A percentile compares a stretch with the other conserved stretches of the same genome.
Conservation (phyloP, 1,139 yeast genomes). For the Wickerhamomyces sp. region DNA sequence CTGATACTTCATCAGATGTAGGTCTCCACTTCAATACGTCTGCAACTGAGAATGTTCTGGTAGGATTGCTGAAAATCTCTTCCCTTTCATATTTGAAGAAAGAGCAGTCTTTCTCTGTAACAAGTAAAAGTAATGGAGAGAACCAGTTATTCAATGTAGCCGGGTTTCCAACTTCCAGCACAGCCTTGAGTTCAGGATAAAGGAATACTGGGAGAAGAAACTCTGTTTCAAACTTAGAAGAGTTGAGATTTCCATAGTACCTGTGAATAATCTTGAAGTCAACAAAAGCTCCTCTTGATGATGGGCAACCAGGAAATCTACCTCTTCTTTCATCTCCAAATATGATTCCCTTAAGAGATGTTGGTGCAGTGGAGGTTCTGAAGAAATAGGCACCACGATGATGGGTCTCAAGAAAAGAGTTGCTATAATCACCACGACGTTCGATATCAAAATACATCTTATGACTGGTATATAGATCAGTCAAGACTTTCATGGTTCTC, state of each 20-base stretch:
- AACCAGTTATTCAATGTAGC: background rate
- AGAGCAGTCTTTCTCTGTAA: background rate
- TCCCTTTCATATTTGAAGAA: background rate
- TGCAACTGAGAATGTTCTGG: background rate
- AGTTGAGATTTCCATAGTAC: background rate
- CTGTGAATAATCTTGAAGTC: background rate
- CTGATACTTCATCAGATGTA: background rate
- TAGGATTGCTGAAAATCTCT: background rate
- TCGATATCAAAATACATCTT: background rate
- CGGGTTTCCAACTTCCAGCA: background rate
- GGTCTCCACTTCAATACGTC: conserved; percentile 1
- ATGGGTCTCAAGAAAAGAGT: background rate
- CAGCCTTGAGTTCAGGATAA: background rate
- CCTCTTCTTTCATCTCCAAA: background rate
- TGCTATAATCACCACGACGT: background rate
- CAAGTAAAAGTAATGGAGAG: background rate
- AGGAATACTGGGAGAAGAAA: background rate
- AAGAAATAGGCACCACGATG: background rate
- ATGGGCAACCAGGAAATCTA: background rate
- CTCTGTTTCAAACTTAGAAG: background rate
- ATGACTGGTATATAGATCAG: background rate
- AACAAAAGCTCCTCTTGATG: background rate
- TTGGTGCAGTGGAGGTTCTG: too few relatives aligned
- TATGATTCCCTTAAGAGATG: too few relatives aligned
- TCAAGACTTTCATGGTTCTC: background rate